Evolutionary conservation across 768 basidiomycete species (phyloP), one percentile per base, ranked within the genome.

Genomic region (Pleurotus salmoneostramineus): DNA sequence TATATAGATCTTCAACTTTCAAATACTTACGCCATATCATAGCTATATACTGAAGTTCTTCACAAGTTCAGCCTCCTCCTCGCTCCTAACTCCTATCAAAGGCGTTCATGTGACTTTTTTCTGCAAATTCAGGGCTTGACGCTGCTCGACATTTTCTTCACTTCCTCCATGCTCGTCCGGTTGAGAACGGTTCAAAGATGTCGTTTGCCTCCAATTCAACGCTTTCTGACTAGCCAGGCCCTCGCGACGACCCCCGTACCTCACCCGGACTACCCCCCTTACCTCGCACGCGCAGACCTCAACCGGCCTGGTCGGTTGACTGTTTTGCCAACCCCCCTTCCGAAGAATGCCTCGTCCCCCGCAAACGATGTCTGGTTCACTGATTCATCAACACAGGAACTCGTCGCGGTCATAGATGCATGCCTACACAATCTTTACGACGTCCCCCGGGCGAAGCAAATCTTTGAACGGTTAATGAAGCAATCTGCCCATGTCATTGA

Each of bases 391-490:
- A 83, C 87, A 0, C 82, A 85, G 65, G 90, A 93, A 68, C 76
- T 82, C 56, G 68, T 91, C 8, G 84, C 89, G 0, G 81, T 95
- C 61, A 89, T 95, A 72, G 86, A 90, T 63, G 91, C 92, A 3
- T 95, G 94, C 67, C 72, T 95, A 10, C 80, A 88, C 68, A 83
- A 88, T 61, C 66, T 83, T 2, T 84, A 88, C 68, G 91, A 94
- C 67, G 84, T 94, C 0, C 76, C 80, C 0, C 88, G 94, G 4
- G 93, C 93, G 5, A 83, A 83, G 61, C 73, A 76, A 37, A 81
- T 95, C 21, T 93, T 95, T 61, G 81, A 84, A 48, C 76, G 79
- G 6, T 69, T 95, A 37, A 81, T 87, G 5, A 61, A 62, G 6
- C 33, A 60, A 17, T 64, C 69, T 6, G 62, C 60, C 32, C 62